These are phyloP conservation scores for Suillus paluster DNA, from an alignment of 768 basidiomycete genomes.

Conservation along the genomic window DNA sequence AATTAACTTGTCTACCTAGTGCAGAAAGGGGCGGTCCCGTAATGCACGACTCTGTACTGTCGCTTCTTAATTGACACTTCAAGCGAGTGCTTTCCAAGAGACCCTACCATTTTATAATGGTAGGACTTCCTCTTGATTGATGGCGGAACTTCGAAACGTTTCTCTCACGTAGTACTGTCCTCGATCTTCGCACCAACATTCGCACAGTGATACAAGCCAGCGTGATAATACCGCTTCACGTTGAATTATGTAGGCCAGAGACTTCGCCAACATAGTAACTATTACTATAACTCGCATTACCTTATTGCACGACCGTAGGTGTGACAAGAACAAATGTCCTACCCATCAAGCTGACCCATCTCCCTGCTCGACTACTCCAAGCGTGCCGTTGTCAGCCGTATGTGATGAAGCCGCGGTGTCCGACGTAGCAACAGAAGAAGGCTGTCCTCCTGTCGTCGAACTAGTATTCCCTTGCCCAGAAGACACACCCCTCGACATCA, in stretches of 20 bases:
- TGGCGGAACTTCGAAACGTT: no score
- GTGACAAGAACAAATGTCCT: background rate
- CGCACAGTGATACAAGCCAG: background rate
- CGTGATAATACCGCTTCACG: background rate
- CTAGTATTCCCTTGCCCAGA: constrained; percentile 24
- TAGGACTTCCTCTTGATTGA: no score
- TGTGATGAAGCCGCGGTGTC: background rate
- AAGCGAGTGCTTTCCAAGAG: no score
- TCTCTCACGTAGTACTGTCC: background rate
- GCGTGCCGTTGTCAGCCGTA: background rate
- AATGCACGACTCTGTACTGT: no score
- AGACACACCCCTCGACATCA: constrained; percentile 54
- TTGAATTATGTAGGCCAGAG: background rate
- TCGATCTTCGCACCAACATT: background rate
- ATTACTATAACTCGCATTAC: background rate
- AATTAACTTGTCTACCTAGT: background rate
- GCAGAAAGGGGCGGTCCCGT: no score
- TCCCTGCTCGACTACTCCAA: background rate
- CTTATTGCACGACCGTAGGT: background rate
- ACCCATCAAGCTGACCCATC: background rate
- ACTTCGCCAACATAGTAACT: background rate
- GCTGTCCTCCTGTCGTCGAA: background rate
- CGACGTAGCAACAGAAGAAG: background rate
- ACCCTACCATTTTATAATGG: no score
- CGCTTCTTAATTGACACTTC: no score